These are phyloP conservation scores for Besnoitia besnoiti DNA, from an alignment of 169 alveolate species.

Conservation along the genomic window DNA sequence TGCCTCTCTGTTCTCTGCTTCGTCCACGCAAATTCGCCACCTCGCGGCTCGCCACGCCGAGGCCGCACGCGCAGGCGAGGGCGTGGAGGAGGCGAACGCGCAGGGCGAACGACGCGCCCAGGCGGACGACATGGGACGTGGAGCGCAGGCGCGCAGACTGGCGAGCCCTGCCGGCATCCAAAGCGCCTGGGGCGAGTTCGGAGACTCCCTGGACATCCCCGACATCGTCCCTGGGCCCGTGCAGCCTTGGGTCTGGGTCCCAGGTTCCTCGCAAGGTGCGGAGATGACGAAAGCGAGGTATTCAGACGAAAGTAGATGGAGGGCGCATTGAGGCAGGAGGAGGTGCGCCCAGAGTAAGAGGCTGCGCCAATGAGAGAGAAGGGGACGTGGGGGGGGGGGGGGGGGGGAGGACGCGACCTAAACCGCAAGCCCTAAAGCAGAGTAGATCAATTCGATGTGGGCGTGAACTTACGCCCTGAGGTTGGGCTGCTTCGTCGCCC, in stretches of 20 bases:
- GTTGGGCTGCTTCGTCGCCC: neutral
- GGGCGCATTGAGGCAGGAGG: too few species aligned
- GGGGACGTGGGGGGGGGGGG: neutral
- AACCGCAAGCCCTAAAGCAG: too few species aligned
- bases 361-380: neutral
- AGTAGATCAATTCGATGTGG: neutral
- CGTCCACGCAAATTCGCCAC: neutral
- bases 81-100: neutral
- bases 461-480: too few species aligned
- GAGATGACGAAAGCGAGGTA: neutral
- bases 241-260: conserved; percentile 15
- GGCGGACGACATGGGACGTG: too few species aligned
- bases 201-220: neutral
- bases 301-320: neutral
- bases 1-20: neutral
- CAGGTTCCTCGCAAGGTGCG: conserved; percentile 18
- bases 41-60: neutral
- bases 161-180: neutral
- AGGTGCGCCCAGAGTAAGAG: neutral
- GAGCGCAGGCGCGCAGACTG: too few species aligned
- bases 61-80: neutral
- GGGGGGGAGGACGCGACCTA: too few species aligned
- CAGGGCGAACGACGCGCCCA: too few species aligned
- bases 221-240: conserved; percentile 1
- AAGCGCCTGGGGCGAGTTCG: neutral